Evolutionary conservation across 2,329 filamentous ascomycete genomes (phyloP).

Genomic region (Trichocomaceae sp.): DNA sequence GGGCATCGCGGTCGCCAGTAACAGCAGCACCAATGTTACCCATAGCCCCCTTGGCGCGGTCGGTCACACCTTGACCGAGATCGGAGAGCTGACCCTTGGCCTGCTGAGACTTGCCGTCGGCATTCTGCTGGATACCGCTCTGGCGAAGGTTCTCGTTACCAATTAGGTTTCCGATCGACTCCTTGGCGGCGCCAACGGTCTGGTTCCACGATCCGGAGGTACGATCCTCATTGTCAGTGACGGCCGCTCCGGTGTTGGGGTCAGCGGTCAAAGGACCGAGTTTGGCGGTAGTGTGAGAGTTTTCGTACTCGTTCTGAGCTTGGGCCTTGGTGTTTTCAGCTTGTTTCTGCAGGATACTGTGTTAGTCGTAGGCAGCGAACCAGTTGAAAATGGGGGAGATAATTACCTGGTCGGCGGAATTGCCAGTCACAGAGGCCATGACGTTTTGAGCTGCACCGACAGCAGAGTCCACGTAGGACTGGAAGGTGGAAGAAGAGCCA

Average conservation of each 20-base stretch:
- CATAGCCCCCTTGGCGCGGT: constrained; percentile 64
- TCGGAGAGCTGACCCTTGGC: constrained; percentile 76
- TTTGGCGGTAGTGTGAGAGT: constrained; percentile 69
- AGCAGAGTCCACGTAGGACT: constrained; percentile 69
- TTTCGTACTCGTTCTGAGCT: constrained; percentile 61
- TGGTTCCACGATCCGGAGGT: constrained; percentile 74
- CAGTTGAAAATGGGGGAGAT: neutral
- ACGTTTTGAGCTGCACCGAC: constrained; percentile 65
- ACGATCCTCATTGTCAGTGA: constrained; percentile 67
- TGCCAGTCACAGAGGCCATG: constrained; percentile 68
- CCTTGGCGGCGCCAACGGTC: constrained; percentile 79
- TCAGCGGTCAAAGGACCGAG: constrained; percentile 62
- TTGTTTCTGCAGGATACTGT: constrained; percentile 40
- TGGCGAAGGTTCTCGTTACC: constrained; percentile 71
- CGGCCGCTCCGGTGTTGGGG: constrained; percentile 61
- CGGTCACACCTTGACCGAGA: constrained; percentile 58
- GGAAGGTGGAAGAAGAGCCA: constrained; percentile 67
- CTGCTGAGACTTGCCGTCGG: constrained; percentile 72
- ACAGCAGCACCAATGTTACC: constrained; percentile 65
- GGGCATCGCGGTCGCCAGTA: constrained; percentile 61
- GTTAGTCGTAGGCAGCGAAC: neutral
- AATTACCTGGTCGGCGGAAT: constrained; percentile 57
- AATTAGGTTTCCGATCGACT: constrained; percentile 66
- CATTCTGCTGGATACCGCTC: constrained; percentile 69
- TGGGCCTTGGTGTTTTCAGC: constrained; percentile 60